Evolutionary conservation across 768 basidiomycete genomes (phyloP), one percentile per base, ranked within the genome.

Genomic region (Sarcodon aspratus): DNA sequence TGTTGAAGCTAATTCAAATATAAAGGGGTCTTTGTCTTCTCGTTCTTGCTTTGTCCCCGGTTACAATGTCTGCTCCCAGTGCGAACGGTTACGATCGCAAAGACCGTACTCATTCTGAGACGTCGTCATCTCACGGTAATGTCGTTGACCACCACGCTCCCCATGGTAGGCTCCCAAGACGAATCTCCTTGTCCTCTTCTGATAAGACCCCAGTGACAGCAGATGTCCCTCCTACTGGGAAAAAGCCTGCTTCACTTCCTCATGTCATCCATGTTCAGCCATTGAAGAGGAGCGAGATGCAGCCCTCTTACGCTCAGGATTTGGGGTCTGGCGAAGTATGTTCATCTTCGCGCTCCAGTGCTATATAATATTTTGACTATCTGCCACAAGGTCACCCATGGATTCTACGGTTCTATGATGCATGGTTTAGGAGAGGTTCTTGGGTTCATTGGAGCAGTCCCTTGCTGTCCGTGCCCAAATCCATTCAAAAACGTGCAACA

Each of bases 271-370:
- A 68, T 49, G 89, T 93, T n/a, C 86, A 93, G 61, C 89, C 90
- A 1, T 67, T 92, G 66, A 86, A 81, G 68, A 75, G 78, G 53
- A 78, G 73, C 42, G 89, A 92, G 67, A 91, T 92, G 89, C 89
- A 92, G 80, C 91, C 87, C 2, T 91, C 87, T 0, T 96, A 97
- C 63, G 80, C 92, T 2, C 92, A 97, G 66, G 90, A 94, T 63
- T 66, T 92, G 38, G 91, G 92, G 38, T 72, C 77, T 27, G 67
- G 63, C 7, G 80, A 80, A 61, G 76, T 79, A 43, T 15, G 65
- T 46, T 35, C 44, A 12, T 31, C 9, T 37, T 12, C 34, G 6
- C 27, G 33, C 9, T 17, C 13, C 18, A 9, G 9, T 8, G 36
- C 12, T n/a, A 35, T n/a, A 12, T 31, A 45, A 7, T 5, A 43